Evolutionary conservation across 1,284 basidiomycete genomes (phyloP).

Genomic region (Anthracocystis panici-leucophaei): DNA sequence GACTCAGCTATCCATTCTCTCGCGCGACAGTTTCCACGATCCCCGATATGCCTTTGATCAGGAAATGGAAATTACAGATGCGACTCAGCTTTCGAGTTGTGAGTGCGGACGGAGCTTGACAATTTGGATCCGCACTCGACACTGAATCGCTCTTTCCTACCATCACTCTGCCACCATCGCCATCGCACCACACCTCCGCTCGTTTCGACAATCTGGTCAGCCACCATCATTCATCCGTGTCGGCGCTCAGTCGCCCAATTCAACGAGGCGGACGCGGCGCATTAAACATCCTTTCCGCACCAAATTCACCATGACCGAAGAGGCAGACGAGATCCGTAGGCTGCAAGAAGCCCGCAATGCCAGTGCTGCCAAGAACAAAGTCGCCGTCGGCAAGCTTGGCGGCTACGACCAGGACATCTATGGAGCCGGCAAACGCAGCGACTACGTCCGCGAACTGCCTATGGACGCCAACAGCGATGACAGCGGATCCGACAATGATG

Average conservation of each 20-base stretch:
- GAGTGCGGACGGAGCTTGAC: no score
- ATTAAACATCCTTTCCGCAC: no score
- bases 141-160: neutral
- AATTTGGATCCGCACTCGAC: neutral
- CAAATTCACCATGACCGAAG: conserved; percentile 50
- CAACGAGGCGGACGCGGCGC: neutral
- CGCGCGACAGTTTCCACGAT: neutral
- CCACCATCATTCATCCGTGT: neutral
- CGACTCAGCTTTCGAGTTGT: conserved; percentile 4
- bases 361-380: conserved; percentile 38
- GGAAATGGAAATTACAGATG: neutral
- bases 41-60: neutral
- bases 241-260: neutral
- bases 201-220: neutral
- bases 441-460: conserved; percentile 61
- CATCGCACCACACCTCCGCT: neutral
- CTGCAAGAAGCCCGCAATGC: conserved; percentile 53
- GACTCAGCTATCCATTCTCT: conserved; percentile 1
- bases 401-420: conserved; percentile 59
- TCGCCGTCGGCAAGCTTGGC: conserved; percentile 48
- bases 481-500: conserved; percentile 51
- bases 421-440: conserved; percentile 42
- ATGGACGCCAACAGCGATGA: conserved; percentile 29
- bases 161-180: neutral
- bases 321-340: conserved; percentile 52